Base-by-base conservation (phyloP, 2,329 filamentous ascomycete genomes). In the Ophiostoma himal-ulmi region DNA sequence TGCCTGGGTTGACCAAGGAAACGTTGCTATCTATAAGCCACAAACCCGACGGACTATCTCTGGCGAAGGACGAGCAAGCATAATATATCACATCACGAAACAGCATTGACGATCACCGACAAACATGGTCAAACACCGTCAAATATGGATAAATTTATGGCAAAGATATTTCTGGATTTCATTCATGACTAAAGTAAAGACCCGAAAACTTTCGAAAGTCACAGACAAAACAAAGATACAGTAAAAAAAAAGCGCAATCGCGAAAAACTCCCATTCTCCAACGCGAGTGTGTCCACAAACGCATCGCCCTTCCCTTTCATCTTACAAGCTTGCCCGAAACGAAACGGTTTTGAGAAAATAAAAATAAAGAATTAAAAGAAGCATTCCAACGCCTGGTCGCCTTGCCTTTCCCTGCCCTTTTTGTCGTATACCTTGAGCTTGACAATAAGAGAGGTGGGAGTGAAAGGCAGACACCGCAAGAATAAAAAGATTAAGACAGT, bases 281-380 rank as follows among this genome's bases (percentile, higher is more conserved):
- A n/a, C 34, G 20, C 62, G 26, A 11, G 36, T 39, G 36, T 65
- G 62, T n/a, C 34, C 62, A 39, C 57, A 26, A 36, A 39, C 36
- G 34, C 30, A 64, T 37, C 34, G 20, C 36, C 62, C 36, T 41
- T 65, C n/a, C 36, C 62, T 39, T 17, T 36, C 62, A 64, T 64
- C 60, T 20, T 36, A 64, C 34, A 64, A 64, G 60, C 60, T 64
- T 64, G 60, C n/a, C 60, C 60, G 60, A 64, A n/a, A 65, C 36
- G 36, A 65, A 65, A 41, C 5, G 20, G 62, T 20, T 39, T 22
- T 37, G 20, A 39, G 20, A 39, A 62, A 34, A 37, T 37, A 65
- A 65, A 37, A 36, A 36, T 7, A 11, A 36, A 20, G 17, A 30
- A 30, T 10, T 10, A 11, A 48, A 20, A 48, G 17, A 48, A 20